A percentile compares a stretch with the other conserved stretches of the same genome.
phyloP scores from a whole-genome alignment of 2,329 filamentous ascomycete genomes.

The Ophiocordyceps robertsii region DNA sequence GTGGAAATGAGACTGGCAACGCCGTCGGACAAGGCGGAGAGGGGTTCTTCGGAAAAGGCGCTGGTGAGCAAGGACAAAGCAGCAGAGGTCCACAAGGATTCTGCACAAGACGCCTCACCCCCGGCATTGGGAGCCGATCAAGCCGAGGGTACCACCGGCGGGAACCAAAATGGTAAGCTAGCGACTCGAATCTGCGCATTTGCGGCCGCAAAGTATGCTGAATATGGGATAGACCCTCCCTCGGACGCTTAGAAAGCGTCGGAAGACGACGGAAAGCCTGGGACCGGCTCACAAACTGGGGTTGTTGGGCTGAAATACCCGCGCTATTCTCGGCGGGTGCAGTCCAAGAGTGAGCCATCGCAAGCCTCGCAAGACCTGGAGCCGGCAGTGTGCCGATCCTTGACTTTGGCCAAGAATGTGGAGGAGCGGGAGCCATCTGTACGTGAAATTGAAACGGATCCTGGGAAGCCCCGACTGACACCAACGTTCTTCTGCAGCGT shows the following conservation, averaged over 20 bases:
- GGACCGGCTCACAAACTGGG: conserved; percentile 4
- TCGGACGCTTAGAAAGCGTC: conserved; percentile 8
- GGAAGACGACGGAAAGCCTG: conserved; percentile 5
- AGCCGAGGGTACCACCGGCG: not conserved
- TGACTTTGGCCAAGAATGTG: not conserved
- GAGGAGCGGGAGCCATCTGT: conserved; percentile 1
- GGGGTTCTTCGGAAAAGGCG: not conserved
- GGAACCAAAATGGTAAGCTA: conserved; percentile 6
- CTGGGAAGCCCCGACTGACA: not conserved
- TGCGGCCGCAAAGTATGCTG: not conserved
- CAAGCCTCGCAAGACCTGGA: conserved; percentile 12
- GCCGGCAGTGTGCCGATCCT: not conserved
- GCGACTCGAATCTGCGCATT: not conserved
- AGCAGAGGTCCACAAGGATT: too few species aligned
- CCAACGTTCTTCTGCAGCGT: conserved; percentile 5
- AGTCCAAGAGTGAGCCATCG: conserved; percentile 33
- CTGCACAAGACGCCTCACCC: not conserved
- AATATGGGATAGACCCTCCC: conserved; percentile 6
- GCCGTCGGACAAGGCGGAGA: too few species aligned
- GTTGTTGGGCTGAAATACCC: conserved; percentile 16
- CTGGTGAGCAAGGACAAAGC: not conserved
- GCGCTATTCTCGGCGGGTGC: conserved; percentile 28
- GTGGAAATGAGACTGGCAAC: conserved; percentile 8
- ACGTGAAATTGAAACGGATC: conserved; percentile 1
- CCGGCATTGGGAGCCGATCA: not conserved